phyloP scores from a whole-genome alignment of 1,284 basidiomycete species.

The Trametes versicolor region DNA sequence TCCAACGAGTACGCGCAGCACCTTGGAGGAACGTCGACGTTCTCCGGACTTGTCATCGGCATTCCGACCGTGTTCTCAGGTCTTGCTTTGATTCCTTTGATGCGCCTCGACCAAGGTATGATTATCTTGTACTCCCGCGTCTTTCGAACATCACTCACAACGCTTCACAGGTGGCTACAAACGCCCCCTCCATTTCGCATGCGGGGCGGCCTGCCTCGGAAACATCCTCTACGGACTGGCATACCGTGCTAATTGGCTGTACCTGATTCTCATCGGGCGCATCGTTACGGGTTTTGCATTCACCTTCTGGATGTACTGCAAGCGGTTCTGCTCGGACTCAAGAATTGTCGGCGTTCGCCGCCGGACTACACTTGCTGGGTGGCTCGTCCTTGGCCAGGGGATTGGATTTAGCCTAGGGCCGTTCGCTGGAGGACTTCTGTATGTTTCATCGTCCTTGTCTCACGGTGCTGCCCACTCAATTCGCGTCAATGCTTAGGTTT shows the following conservation, averaged over 20 bases:
- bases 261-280: conserved; percentile 59
- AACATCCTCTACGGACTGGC: conserved; percentile 57
- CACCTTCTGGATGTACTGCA: conserved; percentile 60
- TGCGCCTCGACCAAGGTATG: conserved; percentile 63
- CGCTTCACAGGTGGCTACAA: conserved; percentile 58
- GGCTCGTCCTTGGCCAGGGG: conserved; percentile 71
- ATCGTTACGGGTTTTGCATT: conserved; percentile 59
- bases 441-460: neutral
- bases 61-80: conserved; percentile 71
- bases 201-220: conserved; percentile 53
- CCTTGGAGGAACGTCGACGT: conserved; percentile 71
- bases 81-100: conserved; percentile 65
- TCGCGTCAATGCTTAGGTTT: conserved; percentile 33
- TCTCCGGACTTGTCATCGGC: conserved; percentile 75
- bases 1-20: conserved; percentile 69
- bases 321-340: conserved; percentile 72
- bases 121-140: conserved; percentile 5
- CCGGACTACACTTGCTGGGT: conserved; percentile 70
- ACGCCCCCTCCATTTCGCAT: conserved; percentile 54
- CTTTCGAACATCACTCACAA: neutral
- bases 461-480: neutral
- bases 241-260: conserved; percentile 55
- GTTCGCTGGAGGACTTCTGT: conserved; percentile 69
- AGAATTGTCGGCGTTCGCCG: conserved; percentile 72
- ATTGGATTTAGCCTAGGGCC: conserved; percentile 73